phyloP scores from a whole-genome alignment of 2,329 filamentous ascomycete species.

The Bipolaris cookei region DNA sequence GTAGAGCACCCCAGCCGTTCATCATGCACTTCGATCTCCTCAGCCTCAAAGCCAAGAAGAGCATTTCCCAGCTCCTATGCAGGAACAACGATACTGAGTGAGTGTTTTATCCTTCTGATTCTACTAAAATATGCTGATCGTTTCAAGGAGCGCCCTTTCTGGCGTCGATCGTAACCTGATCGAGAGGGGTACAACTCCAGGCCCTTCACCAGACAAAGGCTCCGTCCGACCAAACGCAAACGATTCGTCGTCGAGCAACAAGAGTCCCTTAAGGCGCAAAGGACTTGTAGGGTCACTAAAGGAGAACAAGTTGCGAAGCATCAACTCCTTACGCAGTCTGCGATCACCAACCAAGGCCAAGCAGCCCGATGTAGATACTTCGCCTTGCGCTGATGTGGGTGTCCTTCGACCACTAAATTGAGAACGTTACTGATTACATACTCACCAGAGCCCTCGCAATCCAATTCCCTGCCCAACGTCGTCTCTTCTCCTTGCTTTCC shows the following conservation, averaged over 20 bases:
- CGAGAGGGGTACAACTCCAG: constrained; percentile 24
- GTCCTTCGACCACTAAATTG: neutral
- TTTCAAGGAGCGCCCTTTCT: neutral
- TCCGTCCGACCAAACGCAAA: constrained; percentile 11
- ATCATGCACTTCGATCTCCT: constrained; percentile 38
- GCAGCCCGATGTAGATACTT: constrained; percentile 8
- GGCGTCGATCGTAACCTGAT: constrained; percentile 4
- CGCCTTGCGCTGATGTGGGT: constrained; percentile 1
- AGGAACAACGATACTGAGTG: constrained; percentile 4
- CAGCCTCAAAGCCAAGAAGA: constrained; percentile 38
- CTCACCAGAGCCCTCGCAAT: constrained; percentile 20
- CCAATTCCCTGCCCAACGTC: constrained; percentile 19
- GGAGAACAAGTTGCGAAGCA: constrained; percentile 31
- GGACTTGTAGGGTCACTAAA: constrained; percentile 37
- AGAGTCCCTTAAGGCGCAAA: constrained; percentile 37
- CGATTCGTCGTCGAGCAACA: constrained; percentile 24
- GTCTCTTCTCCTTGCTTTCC: constrained; percentile 36
- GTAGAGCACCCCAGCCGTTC: constrained; percentile 17
- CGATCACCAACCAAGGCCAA: constrained; percentile 31
- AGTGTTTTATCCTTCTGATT: neutral
- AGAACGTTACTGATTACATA: neutral
- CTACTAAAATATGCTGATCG: constrained; percentile 7
- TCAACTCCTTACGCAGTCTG: constrained; percentile 35
- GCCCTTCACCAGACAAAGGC: constrained; percentile 1
- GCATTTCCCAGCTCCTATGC: constrained; percentile 37